phyloP scores from a whole-genome alignment of 2,329 filamentous ascomycete genomes.

The Aspergillus quadrilineatus region DNA sequence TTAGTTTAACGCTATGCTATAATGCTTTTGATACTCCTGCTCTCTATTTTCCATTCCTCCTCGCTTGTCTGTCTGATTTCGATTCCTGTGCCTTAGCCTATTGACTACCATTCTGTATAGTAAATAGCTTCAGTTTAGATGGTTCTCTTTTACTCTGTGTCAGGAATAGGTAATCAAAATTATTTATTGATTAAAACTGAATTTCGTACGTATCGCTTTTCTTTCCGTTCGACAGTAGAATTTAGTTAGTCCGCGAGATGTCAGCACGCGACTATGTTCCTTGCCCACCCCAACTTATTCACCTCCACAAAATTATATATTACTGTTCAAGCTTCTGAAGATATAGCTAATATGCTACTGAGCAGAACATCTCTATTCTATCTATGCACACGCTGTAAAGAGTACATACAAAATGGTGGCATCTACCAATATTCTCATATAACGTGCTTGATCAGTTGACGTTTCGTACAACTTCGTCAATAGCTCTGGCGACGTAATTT shows the following conservation, averaged over 20 bases:
- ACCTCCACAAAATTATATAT: too few species aligned
- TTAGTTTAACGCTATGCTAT: not conserved
- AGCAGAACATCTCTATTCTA: not conserved
- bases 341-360: not conserved
- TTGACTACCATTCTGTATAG: constrained; percentile 19
- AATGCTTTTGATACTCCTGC: constrained; percentile 1
- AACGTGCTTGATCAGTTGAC: constrained; percentile 20
- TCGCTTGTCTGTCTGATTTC: not conserved
- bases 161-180: not conserved
- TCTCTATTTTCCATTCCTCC: constrained; percentile 14
- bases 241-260: not conserved
- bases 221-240: too few species aligned
- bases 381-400: not conserved
- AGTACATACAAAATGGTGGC: not conserved
- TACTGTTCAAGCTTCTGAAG: not conserved
- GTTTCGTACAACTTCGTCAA: constrained; percentile 40
- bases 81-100: constrained; percentile 19
- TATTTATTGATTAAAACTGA: not conserved
- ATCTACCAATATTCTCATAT: not conserved
- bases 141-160: not conserved
- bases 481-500: constrained; percentile 39
- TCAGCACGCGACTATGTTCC: too few species aligned
- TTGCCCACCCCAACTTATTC: too few species aligned
- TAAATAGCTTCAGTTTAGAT: constrained; percentile 14
- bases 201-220: too few species aligned